Evolutionary conservation across 1,139 yeast genomes (phyloP).

Genomic region (Suhomyces bokatorum): DNA sequence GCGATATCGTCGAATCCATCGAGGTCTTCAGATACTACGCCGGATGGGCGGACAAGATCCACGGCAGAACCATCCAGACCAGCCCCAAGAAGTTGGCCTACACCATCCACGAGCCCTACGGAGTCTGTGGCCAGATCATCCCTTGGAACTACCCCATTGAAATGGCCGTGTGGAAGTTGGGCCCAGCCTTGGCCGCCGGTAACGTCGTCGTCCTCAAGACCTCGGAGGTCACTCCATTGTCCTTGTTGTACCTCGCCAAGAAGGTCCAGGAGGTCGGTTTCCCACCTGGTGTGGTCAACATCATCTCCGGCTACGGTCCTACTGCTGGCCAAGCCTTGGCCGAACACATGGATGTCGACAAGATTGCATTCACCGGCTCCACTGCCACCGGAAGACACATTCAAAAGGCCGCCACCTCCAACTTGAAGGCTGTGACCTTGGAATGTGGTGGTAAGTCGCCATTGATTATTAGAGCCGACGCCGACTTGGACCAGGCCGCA

Average conservation of each 20-base stretch:
- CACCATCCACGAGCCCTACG: slow-evolving; percentile 79
- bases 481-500: slow-evolving; percentile 77
- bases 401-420: slow-evolving; percentile 60
- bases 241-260: slow-evolving; percentile 55
- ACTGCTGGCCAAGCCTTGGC: slow-evolving; percentile 62
- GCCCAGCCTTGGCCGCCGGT: slow-evolving; percentile 70
- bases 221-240: slow-evolving; percentile 66
- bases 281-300: slow-evolving; percentile 70
- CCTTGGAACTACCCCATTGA: slow-evolving; percentile 66
- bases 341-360: slow-evolving; percentile 54
- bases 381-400: slow-evolving; percentile 61
- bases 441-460: slow-evolving; percentile 95
- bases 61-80: slow-evolving; percentile 68
- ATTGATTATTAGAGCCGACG: slow-evolving; percentile 67
- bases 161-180: slow-evolving; percentile 62
- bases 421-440: slow-evolving; percentile 72
- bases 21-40: slow-evolving; percentile 68
- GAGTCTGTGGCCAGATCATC: slow-evolving; percentile 76
- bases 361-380: slow-evolving; percentile 69
- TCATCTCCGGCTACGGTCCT: slow-evolving; percentile 57
- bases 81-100: slow-evolving; percentile 70
- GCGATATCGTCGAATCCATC: slow-evolving; percentile 62
- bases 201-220: slow-evolving; percentile 64
- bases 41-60: slow-evolving; percentile 81
- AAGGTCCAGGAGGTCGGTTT: slow-evolving; percentile 64